Evolutionary conservation across 1,139 yeast species (phyloP), one percentile per base, ranked within the genome.

Genomic region (Ogataea hybrid): DNA sequence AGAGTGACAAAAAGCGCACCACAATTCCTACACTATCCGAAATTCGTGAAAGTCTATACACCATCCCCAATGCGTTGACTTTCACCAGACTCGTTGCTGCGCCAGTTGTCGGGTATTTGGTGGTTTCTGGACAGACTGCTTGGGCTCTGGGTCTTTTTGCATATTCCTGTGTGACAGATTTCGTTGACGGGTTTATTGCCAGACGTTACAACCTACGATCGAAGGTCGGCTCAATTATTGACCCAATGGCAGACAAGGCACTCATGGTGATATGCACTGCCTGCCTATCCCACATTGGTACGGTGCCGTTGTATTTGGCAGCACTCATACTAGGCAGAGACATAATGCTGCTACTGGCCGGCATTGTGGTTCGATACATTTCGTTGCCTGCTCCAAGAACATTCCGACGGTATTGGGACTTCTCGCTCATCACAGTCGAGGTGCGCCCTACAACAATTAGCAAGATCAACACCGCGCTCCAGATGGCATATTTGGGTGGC

Each of bases 171-270:
- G 61, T 89, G 9, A 90, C 98, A 0, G 99, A 94, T 61, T 82
- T 86, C 52, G 65, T 90, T 18, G 99, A 94, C 62, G 98, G 99
- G 0, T 86, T 67, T 57, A 78, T 94, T 51, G 98, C 99, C 8
- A 71, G 99, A 41, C 75, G 65, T 47, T 90, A 66, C 69, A 81
- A 88, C 43, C 70, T 84, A 75, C 78, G 80, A 55, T 81, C 96
- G 0, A 82, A 86, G 2, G 76, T 90, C 4, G 99, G 99, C 0
- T 84, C 96, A 0, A 83, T 94, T 16, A 69, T 94, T 32, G 99
- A 94, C 58, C 98, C 99, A 0, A 73, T 89, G 69, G 99, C 98
- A 0, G 99, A 94, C 60, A 94, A 94, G 62, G 69, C 86, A 18
- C 69, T 94, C 35, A 88, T 94, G 96, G 77, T 94, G 32, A 79